Evolutionary conservation across 176 grass and related monocot genomes (phyloP).

Genomic region (Musa acuminata): DNA sequence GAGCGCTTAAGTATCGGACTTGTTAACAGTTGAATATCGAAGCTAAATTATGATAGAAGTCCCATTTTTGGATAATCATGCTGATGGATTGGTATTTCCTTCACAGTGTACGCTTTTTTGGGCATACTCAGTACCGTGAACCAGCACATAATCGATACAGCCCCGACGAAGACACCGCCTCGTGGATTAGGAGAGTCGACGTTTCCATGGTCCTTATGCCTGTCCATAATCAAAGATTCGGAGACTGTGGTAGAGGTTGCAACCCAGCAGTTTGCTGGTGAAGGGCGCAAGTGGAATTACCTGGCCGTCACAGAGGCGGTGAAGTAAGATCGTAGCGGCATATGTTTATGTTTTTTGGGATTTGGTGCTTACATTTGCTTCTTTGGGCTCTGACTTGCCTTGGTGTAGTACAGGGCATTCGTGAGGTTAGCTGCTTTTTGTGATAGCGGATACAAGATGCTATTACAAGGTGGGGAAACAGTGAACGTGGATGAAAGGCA

Average conservation of each 20-base stretch:
- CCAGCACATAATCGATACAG: slow-evolving; percentile 81
- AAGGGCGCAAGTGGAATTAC: slow-evolving; percentile 82
- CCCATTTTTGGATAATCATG: background rate
- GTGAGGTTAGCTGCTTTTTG: slow-evolving; percentile 78
- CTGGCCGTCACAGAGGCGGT: slow-evolving; percentile 64
- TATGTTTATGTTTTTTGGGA: slow-evolving; percentile 13
- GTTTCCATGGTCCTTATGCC: slow-evolving; percentile 66
- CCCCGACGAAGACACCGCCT: slow-evolving; percentile 25
- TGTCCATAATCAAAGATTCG: slow-evolving; percentile 77
- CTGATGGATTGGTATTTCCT: slow-evolving; percentile 1
- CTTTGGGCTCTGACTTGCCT: background rate
- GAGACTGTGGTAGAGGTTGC: slow-evolving; percentile 91
- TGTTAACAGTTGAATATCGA: background rate
- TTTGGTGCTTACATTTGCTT: background rate
- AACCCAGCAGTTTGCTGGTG: slow-evolving; percentile 73
- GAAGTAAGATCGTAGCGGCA: slow-evolving; percentile 51
- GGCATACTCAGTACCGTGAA: slow-evolving; percentile 83
- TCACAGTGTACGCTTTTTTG: slow-evolving; percentile 87
- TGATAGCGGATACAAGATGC: slow-evolving; percentile 85
- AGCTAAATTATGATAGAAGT: background rate
- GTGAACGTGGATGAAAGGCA: slow-evolving; percentile 41
- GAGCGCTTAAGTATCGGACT: background rate
- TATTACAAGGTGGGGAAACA: slow-evolving; percentile 87
- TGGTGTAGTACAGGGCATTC: slow-evolving; percentile 39
- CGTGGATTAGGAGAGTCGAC: slow-evolving; percentile 29